A percentile compares a stretch with the other conserved stretches of the same genome.
These are phyloP conservation scores for Sporothrix curviconia DNA, from an alignment of 2,329 filamentous ascomycete species.

Conservation along the genomic window DNA sequence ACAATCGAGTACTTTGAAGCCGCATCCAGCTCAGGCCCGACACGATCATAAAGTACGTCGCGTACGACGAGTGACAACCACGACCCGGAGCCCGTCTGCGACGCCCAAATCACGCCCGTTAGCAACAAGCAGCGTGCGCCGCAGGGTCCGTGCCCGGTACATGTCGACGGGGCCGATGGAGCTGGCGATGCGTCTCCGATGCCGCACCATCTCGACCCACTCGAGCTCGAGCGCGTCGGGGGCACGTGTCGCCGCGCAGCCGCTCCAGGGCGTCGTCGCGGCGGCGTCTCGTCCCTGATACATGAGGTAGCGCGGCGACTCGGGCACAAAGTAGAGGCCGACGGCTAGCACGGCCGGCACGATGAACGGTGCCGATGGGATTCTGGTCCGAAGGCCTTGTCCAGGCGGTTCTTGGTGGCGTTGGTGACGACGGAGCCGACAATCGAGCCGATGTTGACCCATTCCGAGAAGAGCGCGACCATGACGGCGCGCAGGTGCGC, in stretches of 20 bases:
- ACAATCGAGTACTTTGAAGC: slow-evolving; percentile 45
- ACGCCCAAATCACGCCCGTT: slow-evolving; percentile 40
- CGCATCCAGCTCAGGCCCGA: slow-evolving; percentile 34
- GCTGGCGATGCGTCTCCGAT: slow-evolving; percentile 29
- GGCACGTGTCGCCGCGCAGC: slow-evolving; percentile 27
- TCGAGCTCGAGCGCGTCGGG: slow-evolving; percentile 31
- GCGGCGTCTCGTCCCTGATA: slow-evolving; percentile 26
- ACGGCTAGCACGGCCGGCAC: slow-evolving; percentile 22
- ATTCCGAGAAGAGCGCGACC: slow-evolving; percentile 19
- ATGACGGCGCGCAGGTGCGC: slow-evolving; percentile 29
- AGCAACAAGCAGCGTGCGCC: slow-evolving; percentile 45
- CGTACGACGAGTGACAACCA: slow-evolving; percentile 48
- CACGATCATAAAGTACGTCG: slow-evolving; percentile 42
- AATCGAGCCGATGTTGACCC: slow-evolving; percentile 21
- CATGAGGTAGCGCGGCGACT: slow-evolving; percentile 39
- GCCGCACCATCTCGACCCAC: slow-evolving; percentile 34
- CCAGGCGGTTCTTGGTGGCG: slow-evolving; percentile 11
- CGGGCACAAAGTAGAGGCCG: slow-evolving; percentile 40
- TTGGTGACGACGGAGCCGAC: slow-evolving; percentile 16
- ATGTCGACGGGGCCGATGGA: slow-evolving; percentile 32
- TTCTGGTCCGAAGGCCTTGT: slow-evolving; percentile 19
- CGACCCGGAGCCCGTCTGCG: slow-evolving; percentile 37
- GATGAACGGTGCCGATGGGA: slow-evolving; percentile 18
- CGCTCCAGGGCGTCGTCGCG: slow-evolving; percentile 25
- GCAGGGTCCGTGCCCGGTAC: slow-evolving; percentile 38